These are phyloP conservation scores for Trichosanthes truncata DNA, from an alignment of 306 rosid species.

Conservation along the genomic window DNA sequence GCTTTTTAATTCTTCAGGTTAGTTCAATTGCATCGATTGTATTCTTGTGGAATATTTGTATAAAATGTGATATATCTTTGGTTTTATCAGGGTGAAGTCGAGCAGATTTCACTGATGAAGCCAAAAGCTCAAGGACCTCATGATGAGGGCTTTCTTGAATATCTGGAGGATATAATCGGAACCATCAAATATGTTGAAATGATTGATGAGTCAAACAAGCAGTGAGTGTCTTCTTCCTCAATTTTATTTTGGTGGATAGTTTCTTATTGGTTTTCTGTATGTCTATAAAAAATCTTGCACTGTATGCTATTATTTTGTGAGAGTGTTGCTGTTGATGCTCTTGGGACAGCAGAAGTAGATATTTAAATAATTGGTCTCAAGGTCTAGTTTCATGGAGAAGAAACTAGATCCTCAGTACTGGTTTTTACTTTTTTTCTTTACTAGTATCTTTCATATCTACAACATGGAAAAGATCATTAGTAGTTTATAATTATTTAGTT, in stretches of 20 bases:
- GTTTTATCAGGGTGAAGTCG: constrained; percentile 78
- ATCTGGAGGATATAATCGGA: constrained; percentile 93
- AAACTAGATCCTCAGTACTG: not conserved
- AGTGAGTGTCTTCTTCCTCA: constrained; percentile 43
- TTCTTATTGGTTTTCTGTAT: not conserved
- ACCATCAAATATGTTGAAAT: constrained; percentile 83
- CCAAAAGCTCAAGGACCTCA: constrained; percentile 98
- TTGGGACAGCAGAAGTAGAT: not conserved
- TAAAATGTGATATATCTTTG: constrained; percentile 11
- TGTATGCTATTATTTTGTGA: not conserved
- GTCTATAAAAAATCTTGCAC: not conserved
- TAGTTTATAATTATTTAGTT: not conserved
- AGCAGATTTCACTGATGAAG: constrained; percentile 94
- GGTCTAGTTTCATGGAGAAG: not conserved
- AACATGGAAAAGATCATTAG: not conserved
- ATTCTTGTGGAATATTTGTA: not conserved
- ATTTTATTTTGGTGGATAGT: constrained; percentile 1
- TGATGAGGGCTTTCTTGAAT: constrained; percentile 96
- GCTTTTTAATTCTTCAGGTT: constrained; percentile 95
- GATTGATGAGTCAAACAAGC: constrained; percentile 65
- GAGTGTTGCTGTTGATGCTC: not conserved
- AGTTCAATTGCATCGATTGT: not conserved
- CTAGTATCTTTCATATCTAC: not conserved
- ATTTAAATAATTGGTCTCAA: not conserved
- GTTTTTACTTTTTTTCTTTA: not conserved